phyloP scores from a whole-genome alignment of 2,329 filamentous ascomycete species.

The Fusarium praegraminearum region DNA sequence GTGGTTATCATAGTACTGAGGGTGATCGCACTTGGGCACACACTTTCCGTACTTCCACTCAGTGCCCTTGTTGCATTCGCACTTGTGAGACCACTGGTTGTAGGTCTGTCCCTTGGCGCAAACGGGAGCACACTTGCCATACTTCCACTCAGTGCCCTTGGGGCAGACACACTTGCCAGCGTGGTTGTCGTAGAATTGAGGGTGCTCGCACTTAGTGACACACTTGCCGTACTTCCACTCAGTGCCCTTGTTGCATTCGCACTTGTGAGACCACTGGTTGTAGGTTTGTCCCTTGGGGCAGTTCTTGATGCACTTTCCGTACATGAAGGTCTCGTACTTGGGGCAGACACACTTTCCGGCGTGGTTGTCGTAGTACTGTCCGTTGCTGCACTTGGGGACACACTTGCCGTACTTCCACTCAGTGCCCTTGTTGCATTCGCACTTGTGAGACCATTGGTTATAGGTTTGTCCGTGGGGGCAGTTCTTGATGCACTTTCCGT shows the following conservation, averaged over 20 bases:
- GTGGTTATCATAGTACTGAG: conserved; percentile 3
- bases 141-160: conserved; percentile 10
- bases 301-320: conserved; percentile 26
- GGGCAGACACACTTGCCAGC: conserved; percentile 15
- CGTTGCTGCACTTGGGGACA: not conserved
- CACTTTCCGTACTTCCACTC: conserved; percentile 21
- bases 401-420: conserved; percentile 21
- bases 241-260: conserved; percentile 23
- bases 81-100: conserved; percentile 2
- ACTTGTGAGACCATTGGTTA: conserved; percentile 1
- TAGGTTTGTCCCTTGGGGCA: conserved; percentile 23
- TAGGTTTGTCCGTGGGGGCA: conserved; percentile 19
- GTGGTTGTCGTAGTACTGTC: conserved; percentile 4
- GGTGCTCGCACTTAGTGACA: not conserved
- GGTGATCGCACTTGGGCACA: not conserved
- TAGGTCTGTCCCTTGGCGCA: conserved; percentile 5
- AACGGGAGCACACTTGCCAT: conserved; percentile 21
- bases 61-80: conserved; percentile 23
- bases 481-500: conserved; percentile 25
- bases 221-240: conserved; percentile 21
- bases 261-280: conserved; percentile 2
- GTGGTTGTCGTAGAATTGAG: conserved; percentile 3
- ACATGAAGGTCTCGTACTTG: conserved; percentile 15
- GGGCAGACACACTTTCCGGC: conserved; percentile 15
- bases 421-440: conserved; percentile 23